Evolutionary conservation across 2,329 filamentous ascomycete genomes (phyloP).

Genomic region (Neonectria hederae): DNA sequence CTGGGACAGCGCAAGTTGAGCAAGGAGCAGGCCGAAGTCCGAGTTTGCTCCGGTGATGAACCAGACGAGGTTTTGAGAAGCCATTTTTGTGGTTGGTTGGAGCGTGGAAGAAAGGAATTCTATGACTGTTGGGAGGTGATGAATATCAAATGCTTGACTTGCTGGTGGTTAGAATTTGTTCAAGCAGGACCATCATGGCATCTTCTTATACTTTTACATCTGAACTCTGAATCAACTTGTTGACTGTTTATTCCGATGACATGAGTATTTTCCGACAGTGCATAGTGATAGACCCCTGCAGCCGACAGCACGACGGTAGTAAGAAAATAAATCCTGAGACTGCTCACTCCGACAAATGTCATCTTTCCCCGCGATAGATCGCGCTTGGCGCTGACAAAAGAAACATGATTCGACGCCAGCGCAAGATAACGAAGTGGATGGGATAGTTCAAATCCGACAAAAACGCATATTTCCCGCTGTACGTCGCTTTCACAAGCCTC

Average conservation of each 20-base stretch:
- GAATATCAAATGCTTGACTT: neutral
- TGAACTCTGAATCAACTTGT: neutral
- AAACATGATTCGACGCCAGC: neutral
- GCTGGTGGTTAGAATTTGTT: neutral
- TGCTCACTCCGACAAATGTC: neutral
- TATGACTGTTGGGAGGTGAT: neutral
- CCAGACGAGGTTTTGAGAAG: slow-evolving; percentile 2
- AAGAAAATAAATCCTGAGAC: neutral
- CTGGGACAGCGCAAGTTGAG: slow-evolving; percentile 1
- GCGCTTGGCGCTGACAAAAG: neutral
- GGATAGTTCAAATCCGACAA: neutral
- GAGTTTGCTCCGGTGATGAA: slow-evolving; percentile 10
- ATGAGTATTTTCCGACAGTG: neutral
- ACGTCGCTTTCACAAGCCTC: neutral
- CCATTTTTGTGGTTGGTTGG: neutral
- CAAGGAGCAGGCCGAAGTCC: slow-evolving; percentile 3
- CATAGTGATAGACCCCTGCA: neutral
- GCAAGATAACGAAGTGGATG: neutral
- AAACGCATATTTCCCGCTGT: neutral
- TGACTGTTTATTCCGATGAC: neutral
- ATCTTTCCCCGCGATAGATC: neutral
- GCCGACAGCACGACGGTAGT: neutral
- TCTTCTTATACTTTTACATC: neutral
- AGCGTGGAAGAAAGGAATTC: too few relatives aligned
- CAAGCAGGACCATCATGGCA: neutral